These are phyloP conservation scores for Barnettozyma sp. DNA, from an alignment of 805 yeast species.

Conservation along the genomic window DNA sequence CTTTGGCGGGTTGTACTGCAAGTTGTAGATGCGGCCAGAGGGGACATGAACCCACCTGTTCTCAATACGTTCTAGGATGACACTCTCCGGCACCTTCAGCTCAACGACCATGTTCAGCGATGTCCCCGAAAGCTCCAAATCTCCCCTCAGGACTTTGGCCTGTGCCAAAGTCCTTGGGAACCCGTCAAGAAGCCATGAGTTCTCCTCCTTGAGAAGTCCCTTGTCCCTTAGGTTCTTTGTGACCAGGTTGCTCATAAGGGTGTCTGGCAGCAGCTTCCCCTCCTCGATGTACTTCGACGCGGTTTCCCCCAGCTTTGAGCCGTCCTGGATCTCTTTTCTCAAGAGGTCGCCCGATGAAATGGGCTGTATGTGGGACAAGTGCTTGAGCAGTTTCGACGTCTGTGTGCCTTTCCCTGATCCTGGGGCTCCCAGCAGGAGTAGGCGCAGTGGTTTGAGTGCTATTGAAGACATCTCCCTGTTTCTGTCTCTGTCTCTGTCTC, in stretches of 20 bases:
- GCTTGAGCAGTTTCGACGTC: constrained; percentile 54
- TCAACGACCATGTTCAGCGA: constrained; percentile 74
- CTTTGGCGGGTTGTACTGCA: constrained; percentile 86
- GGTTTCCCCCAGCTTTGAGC: constrained; percentile 46
- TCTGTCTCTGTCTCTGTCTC: too few species aligned
- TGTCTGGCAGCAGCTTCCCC: constrained; percentile 75
- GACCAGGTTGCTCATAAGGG: constrained; percentile 53
- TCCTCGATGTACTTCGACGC: constrained; percentile 50
- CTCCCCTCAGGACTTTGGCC: constrained; percentile 51
- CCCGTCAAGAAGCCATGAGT: constrained; percentile 82
- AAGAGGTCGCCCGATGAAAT: constrained; percentile 83
- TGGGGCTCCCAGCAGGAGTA: constrained; percentile 84
- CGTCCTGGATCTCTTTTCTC: constrained; percentile 53
- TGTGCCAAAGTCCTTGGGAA: constrained; percentile 80
- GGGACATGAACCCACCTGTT: constrained; percentile 79
- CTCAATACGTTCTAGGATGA: constrained; percentile 73
- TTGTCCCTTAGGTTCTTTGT: constrained; percentile 37
- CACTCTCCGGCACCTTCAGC: constrained; percentile 78
- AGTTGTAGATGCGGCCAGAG: constrained; percentile 82
- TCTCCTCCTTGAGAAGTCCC: constrained; percentile 36
- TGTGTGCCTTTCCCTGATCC: constrained; percentile 95
- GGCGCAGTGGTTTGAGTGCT: constrained; percentile 41
- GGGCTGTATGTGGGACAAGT: constrained; percentile 46
- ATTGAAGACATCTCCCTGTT: neutral
- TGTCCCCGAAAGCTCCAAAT: constrained; percentile 33